Percentiles rank a stretch among this genome's conserved stretches.
Evolutionary conservation across 768 basidiomycete species (phyloP).

Genomic region (Phylloporus sp.): DNA sequence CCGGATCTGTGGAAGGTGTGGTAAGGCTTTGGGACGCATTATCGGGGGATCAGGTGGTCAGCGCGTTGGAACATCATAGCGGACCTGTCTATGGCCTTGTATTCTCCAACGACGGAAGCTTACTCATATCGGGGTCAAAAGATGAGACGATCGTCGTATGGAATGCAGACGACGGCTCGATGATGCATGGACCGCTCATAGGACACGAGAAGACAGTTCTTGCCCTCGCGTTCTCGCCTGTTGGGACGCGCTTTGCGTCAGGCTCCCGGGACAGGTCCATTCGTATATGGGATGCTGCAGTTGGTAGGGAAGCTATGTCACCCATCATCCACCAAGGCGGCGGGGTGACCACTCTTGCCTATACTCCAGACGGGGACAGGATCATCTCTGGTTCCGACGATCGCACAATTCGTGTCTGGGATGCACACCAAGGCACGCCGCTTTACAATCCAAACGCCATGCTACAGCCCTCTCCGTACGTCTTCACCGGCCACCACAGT

Average conservation of each 20-base stretch:
- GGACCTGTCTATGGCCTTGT: slow-evolving; percentile 24
- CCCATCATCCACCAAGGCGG: slow-evolving; percentile 18
- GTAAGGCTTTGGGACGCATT: slow-evolving; percentile 27
- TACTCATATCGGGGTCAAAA: slow-evolving; percentile 25
- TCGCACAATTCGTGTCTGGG: slow-evolving; percentile 28
- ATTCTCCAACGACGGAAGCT: slow-evolving; percentile 27
- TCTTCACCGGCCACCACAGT: slow-evolving; percentile 21
- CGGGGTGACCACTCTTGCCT: slow-evolving; percentile 22
- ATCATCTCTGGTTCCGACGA: slow-evolving; percentile 32
- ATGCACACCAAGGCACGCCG: slow-evolving; percentile 17
- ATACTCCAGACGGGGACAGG: slow-evolving; percentile 27
- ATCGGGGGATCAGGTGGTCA: slow-evolving; percentile 19
- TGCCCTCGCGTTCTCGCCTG: slow-evolving; percentile 29
- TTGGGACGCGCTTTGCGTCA: slow-evolving; percentile 25
- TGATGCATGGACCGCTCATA: slow-evolving; percentile 13
- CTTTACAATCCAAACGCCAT: slow-evolving; percentile 11
- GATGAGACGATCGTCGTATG: slow-evolving; percentile 27
- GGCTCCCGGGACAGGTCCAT: slow-evolving; percentile 30
- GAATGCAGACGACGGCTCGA: slow-evolving; percentile 15
- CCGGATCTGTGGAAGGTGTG: slow-evolving; percentile 18
- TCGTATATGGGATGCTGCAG: slow-evolving; percentile 25
- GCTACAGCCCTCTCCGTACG: slow-evolving; percentile 7
- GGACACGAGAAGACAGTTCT: slow-evolving; percentile 26
- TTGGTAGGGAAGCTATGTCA: slow-evolving; percentile 13
- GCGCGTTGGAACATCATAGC: slow-evolving; percentile 17